These are phyloP conservation scores for Chlorociboria aeruginascens DNA, from an alignment of 495 filamentous ascomycete genomes.

Conservation along the genomic window DNA sequence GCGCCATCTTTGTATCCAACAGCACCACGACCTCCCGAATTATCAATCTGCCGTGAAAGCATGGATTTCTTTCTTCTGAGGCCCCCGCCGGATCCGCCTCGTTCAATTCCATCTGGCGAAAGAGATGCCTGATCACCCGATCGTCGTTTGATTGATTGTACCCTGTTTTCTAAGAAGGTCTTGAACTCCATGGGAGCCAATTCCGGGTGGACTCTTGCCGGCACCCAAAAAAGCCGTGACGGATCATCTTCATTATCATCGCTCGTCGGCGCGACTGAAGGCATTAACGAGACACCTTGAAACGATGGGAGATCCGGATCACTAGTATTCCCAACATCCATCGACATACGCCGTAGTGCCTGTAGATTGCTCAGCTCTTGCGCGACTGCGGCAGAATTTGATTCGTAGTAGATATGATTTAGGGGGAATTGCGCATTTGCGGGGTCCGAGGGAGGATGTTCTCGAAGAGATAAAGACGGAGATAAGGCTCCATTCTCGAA, in stretches of 20 bases:
- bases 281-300: conserved; percentile 43
- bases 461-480: conserved; percentile 45
- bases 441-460: conserved; percentile 10
- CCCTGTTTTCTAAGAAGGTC: conserved; percentile 85
- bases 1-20: conserved; percentile 76
- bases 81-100: conserved; percentile 42
- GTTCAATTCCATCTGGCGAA: conserved; percentile 50
- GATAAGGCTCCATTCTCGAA: conserved; percentile 32
- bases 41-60: conserved; percentile 86
- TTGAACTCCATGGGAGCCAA: conserved; percentile 94
- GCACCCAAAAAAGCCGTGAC: conserved; percentile 88
- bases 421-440: conserved; percentile 39
- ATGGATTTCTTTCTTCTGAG: conserved; percentile 87
- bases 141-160: conserved; percentile 75
- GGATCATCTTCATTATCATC: conserved; percentile 79
- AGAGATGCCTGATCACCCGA: conserved; percentile 58
- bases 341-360: conserved; percentile 91
- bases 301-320: conserved; percentile 92
- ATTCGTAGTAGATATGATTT: conserved; percentile 86
- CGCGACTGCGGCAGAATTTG: conserved; percentile 79
- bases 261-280: conserved; percentile 61
- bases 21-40: conserved; percentile 44
- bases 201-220: conserved; percentile 86
- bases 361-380: conserved; percentile 94
- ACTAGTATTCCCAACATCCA: conserved; percentile 85